These are phyloP conservation scores for Cruciata laevipes DNA, from an alignment of 257 asterid species.

Conservation along the genomic window DNA sequence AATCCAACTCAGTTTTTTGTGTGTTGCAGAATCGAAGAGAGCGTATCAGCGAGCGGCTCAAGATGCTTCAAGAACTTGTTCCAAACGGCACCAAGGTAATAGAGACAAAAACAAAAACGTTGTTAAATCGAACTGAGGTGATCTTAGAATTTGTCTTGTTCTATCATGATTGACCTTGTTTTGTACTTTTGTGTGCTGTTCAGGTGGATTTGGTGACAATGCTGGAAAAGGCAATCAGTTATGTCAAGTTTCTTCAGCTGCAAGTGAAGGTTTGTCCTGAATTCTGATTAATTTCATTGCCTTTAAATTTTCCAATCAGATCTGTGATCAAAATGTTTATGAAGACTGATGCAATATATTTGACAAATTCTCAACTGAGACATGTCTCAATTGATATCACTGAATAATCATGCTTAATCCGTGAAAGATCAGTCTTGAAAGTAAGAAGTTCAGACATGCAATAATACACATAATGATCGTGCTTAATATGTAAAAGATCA, in stretches of 20 bases:
- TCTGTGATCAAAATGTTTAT: not conserved
- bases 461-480: no score
- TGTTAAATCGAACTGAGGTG: not conserved
- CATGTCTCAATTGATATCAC: no score
- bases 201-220: conserved; percentile 96
- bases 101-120: not conserved
- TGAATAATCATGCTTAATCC: no score
- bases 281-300: not conserved
- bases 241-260: conserved; percentile 84
- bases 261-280: conserved; percentile 67
- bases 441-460: no score
- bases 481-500: no score
- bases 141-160: conserved; percentile 4
- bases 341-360: no score
- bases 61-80: conserved; percentile 75
- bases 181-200: not conserved
- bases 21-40: conserved; percentile 73
- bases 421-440: no score
- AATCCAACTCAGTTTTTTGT: not conserved
- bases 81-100: conserved; percentile 91
- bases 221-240: conserved; percentile 85
- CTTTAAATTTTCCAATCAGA: not conserved
- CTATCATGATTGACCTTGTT: not conserved
- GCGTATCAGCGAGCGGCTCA: conserved; percentile 76
- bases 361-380: no score